Conservation (phyloP, 2,329 filamentous ascomycete genomes). For the Paradendryphiella salina region DNA sequence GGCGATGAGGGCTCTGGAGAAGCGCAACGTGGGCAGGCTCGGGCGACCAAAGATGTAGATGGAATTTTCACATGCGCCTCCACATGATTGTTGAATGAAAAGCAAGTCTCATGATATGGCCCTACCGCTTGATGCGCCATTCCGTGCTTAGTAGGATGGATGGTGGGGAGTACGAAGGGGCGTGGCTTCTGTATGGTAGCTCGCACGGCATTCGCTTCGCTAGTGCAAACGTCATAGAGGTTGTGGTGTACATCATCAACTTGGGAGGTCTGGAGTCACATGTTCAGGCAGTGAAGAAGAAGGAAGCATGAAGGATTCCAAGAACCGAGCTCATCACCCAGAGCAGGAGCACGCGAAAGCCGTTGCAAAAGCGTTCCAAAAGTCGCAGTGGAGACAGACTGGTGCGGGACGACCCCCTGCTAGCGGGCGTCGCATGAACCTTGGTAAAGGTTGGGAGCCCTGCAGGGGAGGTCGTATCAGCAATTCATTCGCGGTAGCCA, state of each 20-base stretch:
- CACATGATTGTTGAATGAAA: slow-evolving; percentile 1
- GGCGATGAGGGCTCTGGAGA: slow-evolving; percentile 6
- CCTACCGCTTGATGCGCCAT: neutral
- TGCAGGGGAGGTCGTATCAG: slow-evolving; percentile 5
- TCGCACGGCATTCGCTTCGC: neutral
- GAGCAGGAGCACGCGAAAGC: slow-evolving; percentile 6
- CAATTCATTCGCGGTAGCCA: slow-evolving; percentile 3
- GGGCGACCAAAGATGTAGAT: slow-evolving; percentile 14
- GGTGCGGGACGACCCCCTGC: slow-evolving; percentile 14
- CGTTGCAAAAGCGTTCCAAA: slow-evolving; percentile 20
- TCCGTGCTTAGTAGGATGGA: neutral
- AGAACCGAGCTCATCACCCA: too few species aligned
- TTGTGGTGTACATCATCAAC: neutral
- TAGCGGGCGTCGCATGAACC: slow-evolving; percentile 15
- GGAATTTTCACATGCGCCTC: too few species aligned
- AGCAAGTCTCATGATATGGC: slow-evolving; percentile 1
- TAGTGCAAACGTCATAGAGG: slow-evolving; percentile 11
- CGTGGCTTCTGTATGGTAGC: slow-evolving; percentile 13
- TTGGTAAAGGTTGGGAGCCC: slow-evolving; percentile 13
- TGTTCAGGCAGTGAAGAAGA: neutral
- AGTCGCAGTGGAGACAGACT: slow-evolving; percentile 7
- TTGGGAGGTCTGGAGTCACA: neutral
- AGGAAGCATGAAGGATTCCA: too few species aligned
- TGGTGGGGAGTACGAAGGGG: neutral
- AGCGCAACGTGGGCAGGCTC: slow-evolving; percentile 21